These are phyloP conservation scores for Ophiostoma sp. DNA, from an alignment of 2,329 filamentous ascomycete species.

Conservation along the genomic window DNA sequence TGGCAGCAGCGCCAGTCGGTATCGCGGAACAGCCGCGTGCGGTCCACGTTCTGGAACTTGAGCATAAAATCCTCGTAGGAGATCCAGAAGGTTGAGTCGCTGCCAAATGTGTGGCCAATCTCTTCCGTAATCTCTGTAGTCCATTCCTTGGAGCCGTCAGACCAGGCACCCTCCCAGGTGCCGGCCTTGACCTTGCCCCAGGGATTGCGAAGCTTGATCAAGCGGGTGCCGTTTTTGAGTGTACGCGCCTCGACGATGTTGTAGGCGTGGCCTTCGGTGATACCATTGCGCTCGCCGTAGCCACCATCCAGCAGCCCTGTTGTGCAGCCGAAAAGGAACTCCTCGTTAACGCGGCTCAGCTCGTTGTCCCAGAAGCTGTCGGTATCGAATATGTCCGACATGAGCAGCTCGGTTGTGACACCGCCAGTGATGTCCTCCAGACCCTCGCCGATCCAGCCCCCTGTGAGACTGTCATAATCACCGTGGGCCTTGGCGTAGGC, in stretches of 20 bases:
- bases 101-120: constrained; percentile 67
- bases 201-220: constrained; percentile 64
- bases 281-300: constrained; percentile 50
- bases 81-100: constrained; percentile 65
- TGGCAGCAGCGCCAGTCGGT: constrained; percentile 51
- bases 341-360: constrained; percentile 69
- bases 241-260: constrained; percentile 51
- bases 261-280: constrained; percentile 56
- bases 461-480: constrained; percentile 69
- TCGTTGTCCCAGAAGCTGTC: constrained; percentile 75
- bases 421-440: constrained; percentile 60
- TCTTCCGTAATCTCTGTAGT: constrained; percentile 71
- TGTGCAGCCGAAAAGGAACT: constrained; percentile 64
- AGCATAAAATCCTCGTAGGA: constrained; percentile 54
- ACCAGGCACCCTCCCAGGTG: constrained; percentile 78
- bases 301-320: constrained; percentile 46
- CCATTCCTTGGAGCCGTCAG: constrained; percentile 79
- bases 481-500: constrained; percentile 77
- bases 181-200: constrained; percentile 72
- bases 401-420: constrained; percentile 61
- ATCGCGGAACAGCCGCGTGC: constrained; percentile 52
- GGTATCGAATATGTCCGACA: constrained; percentile 66
- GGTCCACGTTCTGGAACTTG: constrained; percentile 54
- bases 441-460: constrained; percentile 60
- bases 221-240: constrained; percentile 55